Evolutionary conservation across 345 rosid species (phyloP).

Genomic region (Brassica carinata): DNA sequence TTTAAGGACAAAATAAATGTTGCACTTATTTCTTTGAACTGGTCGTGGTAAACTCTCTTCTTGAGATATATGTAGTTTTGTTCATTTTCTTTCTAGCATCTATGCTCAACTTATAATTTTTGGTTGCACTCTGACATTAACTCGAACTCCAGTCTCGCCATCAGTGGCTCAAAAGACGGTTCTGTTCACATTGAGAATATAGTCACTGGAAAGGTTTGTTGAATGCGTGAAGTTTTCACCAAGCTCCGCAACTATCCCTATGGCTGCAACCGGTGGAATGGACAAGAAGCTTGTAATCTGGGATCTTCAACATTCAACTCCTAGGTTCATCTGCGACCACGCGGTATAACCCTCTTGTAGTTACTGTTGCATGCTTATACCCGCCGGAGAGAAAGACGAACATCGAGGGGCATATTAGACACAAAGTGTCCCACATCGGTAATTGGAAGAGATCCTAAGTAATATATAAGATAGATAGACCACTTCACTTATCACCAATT

Average conservation of each 20-base stretch:
- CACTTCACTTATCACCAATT: too few species aligned
- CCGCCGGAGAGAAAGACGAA: too few species aligned
- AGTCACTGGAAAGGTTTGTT: slow-evolving; percentile 76
- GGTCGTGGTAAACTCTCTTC: too few species aligned
- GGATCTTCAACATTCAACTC: slow-evolving; percentile 77
- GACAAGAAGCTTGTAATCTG: slow-evolving; percentile 81
- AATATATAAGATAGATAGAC: too few species aligned
- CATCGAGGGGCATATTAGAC: too few species aligned
- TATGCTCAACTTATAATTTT: too few species aligned
- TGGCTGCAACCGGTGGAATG: slow-evolving; percentile 91
- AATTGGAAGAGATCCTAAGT: too few species aligned
- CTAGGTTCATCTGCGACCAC: slow-evolving; percentile 71
- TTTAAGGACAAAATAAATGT: too few species aligned
- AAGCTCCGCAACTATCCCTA: slow-evolving; percentile 48
- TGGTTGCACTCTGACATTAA: slow-evolving; percentile 45
- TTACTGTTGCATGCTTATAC: not conserved
- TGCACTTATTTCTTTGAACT: too few species aligned
- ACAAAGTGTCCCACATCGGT: too few species aligned
- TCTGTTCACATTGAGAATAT: slow-evolving; percentile 82
- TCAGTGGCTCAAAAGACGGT: slow-evolving; percentile 81
- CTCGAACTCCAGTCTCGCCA: slow-evolving; percentile 72
- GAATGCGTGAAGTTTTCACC: slow-evolving; percentile 72
- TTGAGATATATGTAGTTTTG: too few species aligned
- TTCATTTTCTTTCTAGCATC: too few species aligned
- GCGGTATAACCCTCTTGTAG: slow-evolving; percentile 45